phyloP scores from a whole-genome alignment of 306 rosid genomes.

The Biancaea sappan region DNA sequence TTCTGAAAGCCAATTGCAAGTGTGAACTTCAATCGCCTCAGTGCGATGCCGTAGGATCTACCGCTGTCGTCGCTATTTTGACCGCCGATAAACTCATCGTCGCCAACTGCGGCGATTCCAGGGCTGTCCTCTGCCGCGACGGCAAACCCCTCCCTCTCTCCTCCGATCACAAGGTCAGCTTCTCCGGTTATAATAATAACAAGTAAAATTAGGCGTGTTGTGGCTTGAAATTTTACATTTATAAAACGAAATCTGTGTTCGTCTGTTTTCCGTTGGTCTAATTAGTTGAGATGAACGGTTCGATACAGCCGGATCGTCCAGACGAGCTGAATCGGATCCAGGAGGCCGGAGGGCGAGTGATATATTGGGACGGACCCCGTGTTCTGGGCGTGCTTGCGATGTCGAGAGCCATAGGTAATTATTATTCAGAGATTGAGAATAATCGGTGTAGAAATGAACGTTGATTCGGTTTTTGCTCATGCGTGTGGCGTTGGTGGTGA shows the following conservation, averaged over 20 bases:
- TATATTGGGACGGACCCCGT: slow-evolving; percentile 67
- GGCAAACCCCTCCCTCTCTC: slow-evolving; percentile 67
- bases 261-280: background rate
- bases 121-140: slow-evolving; percentile 66
- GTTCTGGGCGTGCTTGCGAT: slow-evolving; percentile 71
- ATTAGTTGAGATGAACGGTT: background rate
- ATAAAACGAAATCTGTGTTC: background rate
- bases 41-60: slow-evolving; percentile 69
- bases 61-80: slow-evolving; percentile 55
- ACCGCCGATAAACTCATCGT: slow-evolving; percentile 58
- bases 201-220: background rate
- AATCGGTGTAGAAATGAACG: background rate
- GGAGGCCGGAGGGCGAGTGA: slow-evolving; percentile 65
- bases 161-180: slow-evolving; percentile 63
- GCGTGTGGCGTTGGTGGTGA: background rate
- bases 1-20: slow-evolving; percentile 40
- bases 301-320: slow-evolving; percentile 69
- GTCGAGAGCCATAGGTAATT: slow-evolving; percentile 72
- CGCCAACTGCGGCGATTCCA: slow-evolving; percentile 68
- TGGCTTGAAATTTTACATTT: background rate
- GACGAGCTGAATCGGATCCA: slow-evolving; percentile 63
- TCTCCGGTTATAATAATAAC: background rate
- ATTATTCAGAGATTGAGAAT: background rate
- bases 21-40: slow-evolving; percentile 65
- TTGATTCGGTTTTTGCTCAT: background rate